Evolutionary conservation across 768 basidiomycete genomes (phyloP).

Genomic region (Lentinus brumalis): DNA sequence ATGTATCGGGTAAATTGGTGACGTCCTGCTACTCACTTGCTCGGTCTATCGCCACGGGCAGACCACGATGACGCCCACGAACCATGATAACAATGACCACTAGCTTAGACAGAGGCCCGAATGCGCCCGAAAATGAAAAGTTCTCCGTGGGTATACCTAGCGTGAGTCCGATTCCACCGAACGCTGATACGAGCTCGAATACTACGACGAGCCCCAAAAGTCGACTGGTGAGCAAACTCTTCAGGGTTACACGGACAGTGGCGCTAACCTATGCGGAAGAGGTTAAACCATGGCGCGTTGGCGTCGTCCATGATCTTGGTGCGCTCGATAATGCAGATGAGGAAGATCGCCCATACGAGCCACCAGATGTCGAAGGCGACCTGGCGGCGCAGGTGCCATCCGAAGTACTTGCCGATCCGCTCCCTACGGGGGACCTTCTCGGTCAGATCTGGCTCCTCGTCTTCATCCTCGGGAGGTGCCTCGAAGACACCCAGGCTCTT

Average conservation of each 20-base stretch:
- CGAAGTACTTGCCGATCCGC: constrained; percentile 44
- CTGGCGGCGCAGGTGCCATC: constrained; percentile 68
- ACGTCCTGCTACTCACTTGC: constrained; percentile 44
- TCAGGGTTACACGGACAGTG: neutral
- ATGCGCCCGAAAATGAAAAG: constrained; percentile 63
- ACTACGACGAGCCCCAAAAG: constrained; percentile 24
- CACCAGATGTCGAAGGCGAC: constrained; percentile 79
- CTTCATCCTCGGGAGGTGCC: constrained; percentile 49
- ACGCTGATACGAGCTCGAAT: constrained; percentile 70
- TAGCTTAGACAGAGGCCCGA: constrained; percentile 68
- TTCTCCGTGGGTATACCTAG: constrained; percentile 64
- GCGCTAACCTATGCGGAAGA: constrained; percentile 42
- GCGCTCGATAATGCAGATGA: constrained; percentile 72
- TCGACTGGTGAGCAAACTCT: neutral
- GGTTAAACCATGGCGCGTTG: constrained; percentile 61
- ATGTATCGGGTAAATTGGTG: neutral
- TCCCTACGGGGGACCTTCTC: constrained; percentile 41
- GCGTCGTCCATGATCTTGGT: constrained; percentile 54
- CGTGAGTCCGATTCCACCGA: constrained; percentile 69
- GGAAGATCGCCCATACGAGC: constrained; percentile 72
- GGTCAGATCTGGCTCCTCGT: constrained; percentile 47
- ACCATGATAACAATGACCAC: constrained; percentile 78
- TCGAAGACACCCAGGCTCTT: constrained; percentile 69
- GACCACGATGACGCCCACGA: constrained; percentile 70
- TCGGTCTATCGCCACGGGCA: constrained; percentile 69